Evolutionary conservation across 1,284 basidiomycete species (phyloP).

Genomic region (Sporisorium reilianum): DNA sequence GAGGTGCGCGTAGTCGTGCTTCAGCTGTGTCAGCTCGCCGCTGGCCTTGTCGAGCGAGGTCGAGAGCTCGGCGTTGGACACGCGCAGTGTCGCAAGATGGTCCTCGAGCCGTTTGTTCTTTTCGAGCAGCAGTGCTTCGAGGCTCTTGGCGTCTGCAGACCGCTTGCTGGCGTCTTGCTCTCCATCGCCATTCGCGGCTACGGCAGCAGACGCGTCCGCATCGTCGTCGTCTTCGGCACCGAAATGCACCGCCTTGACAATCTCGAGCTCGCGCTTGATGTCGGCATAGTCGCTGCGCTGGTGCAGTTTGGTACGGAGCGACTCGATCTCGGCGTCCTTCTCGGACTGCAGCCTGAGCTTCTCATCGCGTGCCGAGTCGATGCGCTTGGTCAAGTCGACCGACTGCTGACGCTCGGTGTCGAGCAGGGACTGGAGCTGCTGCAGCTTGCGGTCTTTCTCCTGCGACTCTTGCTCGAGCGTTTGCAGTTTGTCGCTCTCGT

Average conservation of each 20-base stretch:
- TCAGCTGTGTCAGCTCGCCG: slow-evolving; percentile 75
- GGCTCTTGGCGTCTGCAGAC: slow-evolving; percentile 75
- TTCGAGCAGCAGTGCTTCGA: slow-evolving; percentile 88
- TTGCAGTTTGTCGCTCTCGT: slow-evolving; percentile 74
- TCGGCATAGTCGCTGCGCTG: slow-evolving; percentile 78
- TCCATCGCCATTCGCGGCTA: slow-evolving; percentile 1
- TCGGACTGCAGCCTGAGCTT: slow-evolving; percentile 77
- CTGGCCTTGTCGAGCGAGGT: slow-evolving; percentile 69
- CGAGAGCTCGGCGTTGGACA: slow-evolving; percentile 72
- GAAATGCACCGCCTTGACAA: slow-evolving; percentile 62
- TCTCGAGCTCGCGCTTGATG: slow-evolving; percentile 73
- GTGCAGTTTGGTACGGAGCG: slow-evolving; percentile 72
- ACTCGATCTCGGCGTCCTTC: slow-evolving; percentile 81
- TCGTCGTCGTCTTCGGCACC: slow-evolving; percentile 72
- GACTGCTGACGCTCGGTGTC: slow-evolving; percentile 31
- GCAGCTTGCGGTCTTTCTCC: slow-evolving; percentile 42
- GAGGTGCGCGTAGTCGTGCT: slow-evolving; percentile 81
- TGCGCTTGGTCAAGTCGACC: slow-evolving; percentile 72
- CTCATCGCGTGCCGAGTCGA: slow-evolving; percentile 82
- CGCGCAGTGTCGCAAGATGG: slow-evolving; percentile 89
- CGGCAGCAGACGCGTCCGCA: slow-evolving; percentile 61
- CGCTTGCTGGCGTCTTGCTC: slow-evolving; percentile 5
- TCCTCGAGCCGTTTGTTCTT: slow-evolving; percentile 96
- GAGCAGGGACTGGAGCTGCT: slow-evolving; percentile 33
- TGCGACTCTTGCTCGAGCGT: slow-evolving; percentile 76